A percentile compares a stretch with the other conserved stretches of the same genome.
Evolutionary conservation across 2,329 filamentous ascomycete species (phyloP).

Genomic region (Endocalyx cinctus): DNA sequence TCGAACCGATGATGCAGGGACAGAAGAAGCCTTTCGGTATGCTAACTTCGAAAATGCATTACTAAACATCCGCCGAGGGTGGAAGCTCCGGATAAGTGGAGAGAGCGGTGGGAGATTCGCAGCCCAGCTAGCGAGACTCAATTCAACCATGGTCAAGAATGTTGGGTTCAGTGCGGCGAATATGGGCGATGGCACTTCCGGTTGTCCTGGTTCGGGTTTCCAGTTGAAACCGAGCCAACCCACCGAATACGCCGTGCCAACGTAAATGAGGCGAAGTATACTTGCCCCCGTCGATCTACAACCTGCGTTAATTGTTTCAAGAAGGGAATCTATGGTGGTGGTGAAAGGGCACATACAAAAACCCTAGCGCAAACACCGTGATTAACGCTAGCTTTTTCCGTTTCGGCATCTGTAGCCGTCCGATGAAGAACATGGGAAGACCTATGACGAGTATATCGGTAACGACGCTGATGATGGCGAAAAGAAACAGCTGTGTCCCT

Average conservation of each 20-base stretch:
- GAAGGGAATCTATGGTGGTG: neutral
- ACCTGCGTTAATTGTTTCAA: neutral
- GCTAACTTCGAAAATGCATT: conserved; percentile 3
- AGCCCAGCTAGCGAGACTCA: conserved; percentile 5
- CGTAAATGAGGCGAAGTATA: conserved; percentile 6
- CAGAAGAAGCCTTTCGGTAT: too few relatives aligned
- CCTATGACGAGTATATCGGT: conserved; percentile 8
- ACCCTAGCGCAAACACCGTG: conserved; percentile 5
- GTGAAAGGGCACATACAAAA: conserved; percentile 1
- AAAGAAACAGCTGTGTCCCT: conserved; percentile 6
- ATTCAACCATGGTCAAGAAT: conserved; percentile 7
- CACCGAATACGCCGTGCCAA: conserved; percentile 3
- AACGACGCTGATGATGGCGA: conserved; percentile 6
- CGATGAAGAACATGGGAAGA: conserved; percentile 5
- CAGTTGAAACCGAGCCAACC: conserved; percentile 6
- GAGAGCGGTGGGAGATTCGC: conserved; percentile 6
- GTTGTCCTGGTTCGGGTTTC: conserved; percentile 6
- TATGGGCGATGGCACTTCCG: conserved; percentile 3
- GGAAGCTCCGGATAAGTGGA: conserved; percentile 6
- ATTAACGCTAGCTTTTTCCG: conserved; percentile 7
- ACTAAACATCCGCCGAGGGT: conserved; percentile 3
- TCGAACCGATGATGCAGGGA: too few relatives aligned
- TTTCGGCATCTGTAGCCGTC: conserved; percentile 4
- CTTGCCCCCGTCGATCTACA: conserved; percentile 6
- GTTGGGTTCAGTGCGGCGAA: conserved; percentile 6